phyloP scores from a whole-genome alignment of 2,329 filamentous ascomycete genomes.

The Cladosporium cucumerinum region DNA sequence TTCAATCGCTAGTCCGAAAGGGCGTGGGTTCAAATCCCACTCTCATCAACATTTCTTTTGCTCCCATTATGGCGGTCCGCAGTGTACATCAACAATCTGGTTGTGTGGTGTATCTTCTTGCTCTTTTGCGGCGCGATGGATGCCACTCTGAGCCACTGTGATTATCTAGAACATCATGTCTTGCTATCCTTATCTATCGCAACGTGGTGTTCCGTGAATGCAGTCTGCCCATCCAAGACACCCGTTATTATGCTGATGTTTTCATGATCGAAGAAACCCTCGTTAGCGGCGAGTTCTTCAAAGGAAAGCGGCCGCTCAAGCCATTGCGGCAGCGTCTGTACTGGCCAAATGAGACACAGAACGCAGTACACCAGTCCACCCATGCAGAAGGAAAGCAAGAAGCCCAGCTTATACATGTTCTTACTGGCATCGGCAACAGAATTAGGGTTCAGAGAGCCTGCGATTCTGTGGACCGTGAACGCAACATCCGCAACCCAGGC shows the following conservation, averaged over 20 bases:
- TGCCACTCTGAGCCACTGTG: background rate
- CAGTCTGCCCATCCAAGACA: background rate
- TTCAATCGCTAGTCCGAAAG: constrained; percentile 27
- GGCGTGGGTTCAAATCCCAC: constrained; percentile 24
- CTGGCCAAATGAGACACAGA: constrained; percentile 1
- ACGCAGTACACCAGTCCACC: constrained; percentile 12
- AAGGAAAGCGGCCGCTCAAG: background rate
- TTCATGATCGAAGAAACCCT: constrained; percentile 9
- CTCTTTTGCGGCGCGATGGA: too few relatives aligned
- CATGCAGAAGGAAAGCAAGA: constrained; percentile 11
- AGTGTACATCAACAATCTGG: too few relatives aligned
- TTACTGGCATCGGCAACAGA: constrained; percentile 4
- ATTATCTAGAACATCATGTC: background rate
- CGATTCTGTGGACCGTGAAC: constrained; percentile 7
- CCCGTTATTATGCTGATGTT: background rate
- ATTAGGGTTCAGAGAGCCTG: background rate
- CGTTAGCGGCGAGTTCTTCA: constrained; percentile 4
- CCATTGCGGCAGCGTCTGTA: background rate
- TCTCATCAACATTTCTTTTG: constrained; percentile 26
- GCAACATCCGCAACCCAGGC: constrained; percentile 24
- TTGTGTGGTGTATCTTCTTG: too few relatives aligned
- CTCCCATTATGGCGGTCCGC: background rate
- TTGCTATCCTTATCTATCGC: background rate
- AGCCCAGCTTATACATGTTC: constrained; percentile 12
- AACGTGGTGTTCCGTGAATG: background rate